A percentile compares a stretch with the other conserved stretches of the same genome.
These are phyloP conservation scores for Actinomortierella ambigua DNA, from an alignment of 371 early-diverging fungal species.

Conservation along the genomic window DNA sequence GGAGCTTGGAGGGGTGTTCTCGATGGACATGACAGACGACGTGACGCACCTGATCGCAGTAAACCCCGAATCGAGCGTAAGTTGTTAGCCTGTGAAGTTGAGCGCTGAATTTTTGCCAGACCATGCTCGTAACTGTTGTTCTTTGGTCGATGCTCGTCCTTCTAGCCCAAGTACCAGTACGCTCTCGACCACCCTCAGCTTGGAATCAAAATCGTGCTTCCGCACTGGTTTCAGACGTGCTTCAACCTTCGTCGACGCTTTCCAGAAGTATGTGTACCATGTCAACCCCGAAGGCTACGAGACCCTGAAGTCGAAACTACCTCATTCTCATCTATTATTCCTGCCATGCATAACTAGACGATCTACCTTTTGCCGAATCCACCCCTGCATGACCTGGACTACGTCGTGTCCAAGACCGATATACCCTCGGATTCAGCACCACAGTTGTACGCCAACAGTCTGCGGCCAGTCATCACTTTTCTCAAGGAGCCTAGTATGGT, in stretches of 20 bases:
- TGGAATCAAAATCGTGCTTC: slow-evolving; percentile 67
- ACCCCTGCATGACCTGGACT: slow-evolving; percentile 18
- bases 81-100: slow-evolving; percentile 4
- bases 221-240: slow-evolving; percentile 84
- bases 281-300: no score
- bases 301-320: no score
- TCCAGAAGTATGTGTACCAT: slow-evolving; percentile 47
- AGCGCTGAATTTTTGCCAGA: not conserved
- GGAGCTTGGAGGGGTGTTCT: slow-evolving; percentile 64
- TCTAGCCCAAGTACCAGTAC: slow-evolving; percentile 56
- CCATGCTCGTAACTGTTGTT: not conserved
- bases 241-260: slow-evolving; percentile 58
- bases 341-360: slow-evolving; percentile 11
- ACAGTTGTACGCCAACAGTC: slow-evolving; percentile 35
- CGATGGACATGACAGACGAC: slow-evolving; percentile 48
- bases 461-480: slow-evolving; percentile 16
- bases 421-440: slow-evolving; percentile 28
- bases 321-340: no score
- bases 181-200: slow-evolving; percentile 48
- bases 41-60: slow-evolving; percentile 66
- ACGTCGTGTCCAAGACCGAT: slow-evolving; percentile 17
- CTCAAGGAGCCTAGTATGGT: slow-evolving; percentile 8
- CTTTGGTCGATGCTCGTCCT: not conserved
- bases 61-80: slow-evolving; percentile 52
- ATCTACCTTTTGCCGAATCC: slow-evolving; percentile 30